phyloP scores from a whole-genome alignment of 2,329 filamentous ascomycete species.

The Ophiognomonia clavigignenti-juglandacearum region DNA sequence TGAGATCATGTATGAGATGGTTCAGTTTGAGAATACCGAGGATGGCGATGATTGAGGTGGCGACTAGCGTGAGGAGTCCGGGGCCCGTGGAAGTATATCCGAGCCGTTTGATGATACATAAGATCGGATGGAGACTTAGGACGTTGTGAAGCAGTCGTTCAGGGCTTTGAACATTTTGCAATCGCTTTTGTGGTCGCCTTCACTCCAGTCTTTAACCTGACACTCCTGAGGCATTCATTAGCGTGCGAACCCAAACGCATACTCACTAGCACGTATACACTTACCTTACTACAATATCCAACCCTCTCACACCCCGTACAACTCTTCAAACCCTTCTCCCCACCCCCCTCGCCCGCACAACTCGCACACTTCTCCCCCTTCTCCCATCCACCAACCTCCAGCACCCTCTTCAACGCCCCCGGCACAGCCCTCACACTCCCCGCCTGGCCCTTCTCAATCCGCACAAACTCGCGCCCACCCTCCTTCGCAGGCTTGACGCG shows the following conservation, averaged over 20 bases:
- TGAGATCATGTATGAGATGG: conserved; percentile 12
- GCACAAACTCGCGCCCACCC: conserved; percentile 34
- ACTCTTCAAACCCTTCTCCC: conserved; percentile 28
- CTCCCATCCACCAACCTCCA: conserved; percentile 22
- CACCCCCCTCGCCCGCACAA: conserved; percentile 24
- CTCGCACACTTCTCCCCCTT: conserved; percentile 21
- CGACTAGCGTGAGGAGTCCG: background rate
- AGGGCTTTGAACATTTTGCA: conserved; percentile 39
- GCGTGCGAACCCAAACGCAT: conserved; percentile 5
- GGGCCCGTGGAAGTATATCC: too few relatives aligned
- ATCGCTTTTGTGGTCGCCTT: conserved; percentile 36
- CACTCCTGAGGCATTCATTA: conserved; percentile 37
- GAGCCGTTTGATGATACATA: too few relatives aligned
- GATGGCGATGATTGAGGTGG: background rate
- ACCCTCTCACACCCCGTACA: conserved; percentile 39
- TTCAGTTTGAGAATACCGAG: background rate
- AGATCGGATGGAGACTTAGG: too few relatives aligned
- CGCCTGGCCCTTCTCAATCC: conserved; percentile 28
- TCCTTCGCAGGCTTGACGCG: conserved; percentile 29
- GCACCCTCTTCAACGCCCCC: conserved; percentile 24
- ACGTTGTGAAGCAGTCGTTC: conserved; percentile 27
- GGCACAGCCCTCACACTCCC: conserved; percentile 31
- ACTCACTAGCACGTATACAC: conserved; percentile 11
- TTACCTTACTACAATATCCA: conserved; percentile 43
- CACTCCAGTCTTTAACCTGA: conserved; percentile 37